phyloP scores from a whole-genome alignment of 805 yeast species.

The Ogataea trehaloabstinens region DNA sequence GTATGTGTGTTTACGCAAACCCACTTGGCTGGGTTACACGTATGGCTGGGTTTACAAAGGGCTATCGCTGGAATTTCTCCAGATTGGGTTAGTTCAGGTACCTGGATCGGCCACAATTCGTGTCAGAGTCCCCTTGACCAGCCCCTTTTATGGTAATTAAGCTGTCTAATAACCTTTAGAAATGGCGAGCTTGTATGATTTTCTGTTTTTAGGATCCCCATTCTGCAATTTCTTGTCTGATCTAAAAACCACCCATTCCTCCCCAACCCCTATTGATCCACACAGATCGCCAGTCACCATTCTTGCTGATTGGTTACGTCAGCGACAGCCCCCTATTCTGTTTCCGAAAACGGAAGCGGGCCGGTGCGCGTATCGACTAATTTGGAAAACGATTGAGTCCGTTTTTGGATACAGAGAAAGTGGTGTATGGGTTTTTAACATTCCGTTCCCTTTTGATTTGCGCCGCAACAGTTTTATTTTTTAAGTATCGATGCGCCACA shows the following conservation, averaged over 20 bases:
- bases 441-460: too few relatives aligned
- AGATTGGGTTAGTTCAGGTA: background rate
- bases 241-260: constrained; percentile 5
- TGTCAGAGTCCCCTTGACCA: too few relatives aligned
- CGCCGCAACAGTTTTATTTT: too few relatives aligned
- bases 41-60: constrained; percentile 1
- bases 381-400: background rate
- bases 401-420: background rate
- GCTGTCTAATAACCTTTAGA: background rate
- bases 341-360: constrained; percentile 1
- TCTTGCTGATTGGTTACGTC: constrained; percentile 1
- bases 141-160: background rate
- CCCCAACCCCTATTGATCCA: constrained; percentile 2
- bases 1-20: background rate
- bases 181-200: constrained; percentile 20
- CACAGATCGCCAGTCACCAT: background rate
- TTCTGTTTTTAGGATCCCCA: constrained; percentile 17
- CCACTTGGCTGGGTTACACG: constrained; percentile 1
- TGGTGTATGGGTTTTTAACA: too few relatives aligned
- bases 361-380: background rate
- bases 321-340: background rate
- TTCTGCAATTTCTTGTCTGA: constrained; percentile 16
- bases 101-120: too few relatives aligned
- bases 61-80: background rate
- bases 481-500: too few relatives aligned